Evolutionary conservation across 345 rosid species (phyloP).

Genomic region (Arabis alpina): DNA sequence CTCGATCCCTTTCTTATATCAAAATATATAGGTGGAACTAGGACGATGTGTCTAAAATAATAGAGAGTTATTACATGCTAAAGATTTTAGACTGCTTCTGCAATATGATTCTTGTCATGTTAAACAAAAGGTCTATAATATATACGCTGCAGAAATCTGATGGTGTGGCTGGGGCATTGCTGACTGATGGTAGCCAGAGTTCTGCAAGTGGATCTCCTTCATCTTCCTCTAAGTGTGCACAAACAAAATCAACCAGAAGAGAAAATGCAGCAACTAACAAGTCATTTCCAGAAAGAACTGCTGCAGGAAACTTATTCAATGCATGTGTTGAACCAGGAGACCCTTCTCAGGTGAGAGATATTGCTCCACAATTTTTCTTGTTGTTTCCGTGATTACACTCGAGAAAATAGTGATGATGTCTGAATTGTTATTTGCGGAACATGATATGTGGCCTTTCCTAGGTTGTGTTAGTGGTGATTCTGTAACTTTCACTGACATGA

Average conservation of each 20-base stretch:
- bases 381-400: constrained; percentile 19
- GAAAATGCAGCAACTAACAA: constrained; percentile 50
- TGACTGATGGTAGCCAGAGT: constrained; percentile 62
- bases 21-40: constrained; percentile 27
- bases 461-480: constrained; percentile 23
- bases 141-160: constrained; percentile 72
- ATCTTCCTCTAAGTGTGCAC: constrained; percentile 65
- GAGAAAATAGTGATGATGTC: constrained; percentile 5
- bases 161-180: constrained; percentile 55
- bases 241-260: constrained; percentile 66
- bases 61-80: not conserved
- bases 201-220: constrained; percentile 67
- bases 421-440: not conserved
- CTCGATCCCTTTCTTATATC: constrained; percentile 17
- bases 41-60: constrained; percentile 13
- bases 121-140: constrained; percentile 23
- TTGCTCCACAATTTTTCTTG: constrained; percentile 7
- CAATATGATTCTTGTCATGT: not conserved
- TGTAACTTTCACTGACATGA: constrained; percentile 29
- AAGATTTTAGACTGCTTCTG: constrained; percentile 17
- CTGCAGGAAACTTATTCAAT: constrained; percentile 74
- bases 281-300: constrained; percentile 70
- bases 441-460: constrained; percentile 14
- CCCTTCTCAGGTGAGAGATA: constrained; percentile 62
- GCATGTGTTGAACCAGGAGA: constrained; percentile 56